These are phyloP conservation scores for Paxillus ammoniavirescens DNA, from an alignment of 768 basidiomycete species.

Conservation along the genomic window DNA sequence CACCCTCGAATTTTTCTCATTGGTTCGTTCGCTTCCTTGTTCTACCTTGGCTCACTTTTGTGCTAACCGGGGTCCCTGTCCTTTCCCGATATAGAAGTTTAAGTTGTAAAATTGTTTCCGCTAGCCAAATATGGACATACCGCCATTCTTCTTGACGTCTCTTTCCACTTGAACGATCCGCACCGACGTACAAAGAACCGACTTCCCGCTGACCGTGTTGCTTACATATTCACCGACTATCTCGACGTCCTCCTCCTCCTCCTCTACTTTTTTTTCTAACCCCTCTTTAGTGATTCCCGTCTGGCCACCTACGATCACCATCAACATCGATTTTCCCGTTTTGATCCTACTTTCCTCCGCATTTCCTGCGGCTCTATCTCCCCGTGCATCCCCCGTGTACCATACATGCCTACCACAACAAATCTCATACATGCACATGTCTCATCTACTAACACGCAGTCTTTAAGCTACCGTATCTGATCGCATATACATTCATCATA, in stretches of 20 bases:
- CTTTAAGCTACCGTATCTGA: not conserved
- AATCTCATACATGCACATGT: no score
- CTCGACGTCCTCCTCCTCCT: slow-evolving; percentile 16
- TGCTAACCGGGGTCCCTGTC: slow-evolving; percentile 30
- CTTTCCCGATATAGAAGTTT: slow-evolving; percentile 16
- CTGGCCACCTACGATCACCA: not conserved
- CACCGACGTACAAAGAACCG: slow-evolving; percentile 24
- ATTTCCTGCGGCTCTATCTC: not conserved
- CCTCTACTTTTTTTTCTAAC: no score
- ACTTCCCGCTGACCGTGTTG: slow-evolving; percentile 12
- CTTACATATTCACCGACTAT: slow-evolving; percentile 26
- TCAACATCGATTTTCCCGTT: not conserved
- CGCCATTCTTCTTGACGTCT: slow-evolving; percentile 9
- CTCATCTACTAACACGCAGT: no score
- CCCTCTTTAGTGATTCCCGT: not conserved
- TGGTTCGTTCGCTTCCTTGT: slow-evolving; percentile 22
- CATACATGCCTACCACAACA: not conserved
- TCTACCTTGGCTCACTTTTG: slow-evolving; percentile 25
- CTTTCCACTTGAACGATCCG: slow-evolving; percentile 26
- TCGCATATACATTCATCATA: not conserved
- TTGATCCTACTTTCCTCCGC: not conserved
- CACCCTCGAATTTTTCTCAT: slow-evolving; percentile 17
- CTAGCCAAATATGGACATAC: slow-evolving; percentile 12
- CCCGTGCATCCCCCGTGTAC: not conserved
- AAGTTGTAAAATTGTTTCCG: slow-evolving; percentile 12